Percentiles rank a stretch among this genome's conserved stretches.
phyloP scores from a whole-genome alignment of 2,329 filamentous ascomycete species.

The Madurella fahalii region DNA sequence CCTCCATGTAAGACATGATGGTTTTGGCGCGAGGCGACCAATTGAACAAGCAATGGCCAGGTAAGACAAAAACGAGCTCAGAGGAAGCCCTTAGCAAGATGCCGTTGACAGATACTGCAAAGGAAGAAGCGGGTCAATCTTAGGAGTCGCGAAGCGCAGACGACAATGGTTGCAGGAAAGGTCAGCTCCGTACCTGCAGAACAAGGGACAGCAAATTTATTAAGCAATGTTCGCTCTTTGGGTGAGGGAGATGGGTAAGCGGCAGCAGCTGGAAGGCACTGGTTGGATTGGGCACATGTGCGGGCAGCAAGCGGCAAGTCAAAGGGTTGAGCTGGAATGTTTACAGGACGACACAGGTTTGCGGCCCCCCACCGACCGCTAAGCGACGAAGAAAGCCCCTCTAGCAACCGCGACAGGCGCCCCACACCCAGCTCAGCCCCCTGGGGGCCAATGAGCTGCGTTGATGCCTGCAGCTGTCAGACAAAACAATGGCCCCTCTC shows the following conservation, averaged over 20 bases:
- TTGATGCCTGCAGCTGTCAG: constrained; percentile 4
- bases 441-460: constrained; percentile 7
- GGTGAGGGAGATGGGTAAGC: neutral
- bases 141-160: constrained; percentile 3
- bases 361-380: constrained; percentile 17
- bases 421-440: neutral
- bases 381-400: constrained; percentile 19
- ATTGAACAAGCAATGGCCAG: neutral
- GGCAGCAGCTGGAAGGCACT: constrained; percentile 12
- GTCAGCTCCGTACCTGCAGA: constrained; percentile 18
- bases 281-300: neutral
- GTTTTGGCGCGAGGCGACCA: neutral
- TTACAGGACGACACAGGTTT: constrained; percentile 20
- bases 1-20: constrained; percentile 54
- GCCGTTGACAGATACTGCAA: constrained; percentile 13
- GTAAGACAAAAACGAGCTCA: constrained; percentile 6
- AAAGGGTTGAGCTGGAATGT: constrained; percentile 16
- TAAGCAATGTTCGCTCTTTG: constrained; percentile 1
- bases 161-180: constrained; percentile 2
- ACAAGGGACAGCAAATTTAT: constrained; percentile 12
- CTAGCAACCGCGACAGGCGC: constrained; percentile 18
- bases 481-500: constrained; percentile 4
- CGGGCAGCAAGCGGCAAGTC: constrained; percentile 3
- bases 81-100: constrained; percentile 10
- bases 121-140: constrained; percentile 14